Conservation (phyloP, 352 stramenopile genomes). For the Globisporangium solare region DNA sequence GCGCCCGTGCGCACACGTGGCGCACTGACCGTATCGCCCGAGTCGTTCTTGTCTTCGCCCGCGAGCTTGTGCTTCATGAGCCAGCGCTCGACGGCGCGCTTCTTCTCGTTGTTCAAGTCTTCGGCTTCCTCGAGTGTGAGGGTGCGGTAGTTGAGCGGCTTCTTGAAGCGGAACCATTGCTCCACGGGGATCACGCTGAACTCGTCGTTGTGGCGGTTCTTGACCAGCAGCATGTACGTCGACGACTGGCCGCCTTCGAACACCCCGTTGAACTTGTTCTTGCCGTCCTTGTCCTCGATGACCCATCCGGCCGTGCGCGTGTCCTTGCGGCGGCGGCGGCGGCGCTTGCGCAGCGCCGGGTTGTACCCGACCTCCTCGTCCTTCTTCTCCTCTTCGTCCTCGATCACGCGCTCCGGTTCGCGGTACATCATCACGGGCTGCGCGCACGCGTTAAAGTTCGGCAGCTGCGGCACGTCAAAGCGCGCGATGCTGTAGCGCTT, state of each 20-base stretch:
- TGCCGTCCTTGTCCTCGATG: constrained; percentile 77
- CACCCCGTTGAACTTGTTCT: constrained; percentile 81
- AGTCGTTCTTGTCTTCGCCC: constrained; percentile 61
- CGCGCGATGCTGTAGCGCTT: constrained; percentile 87
- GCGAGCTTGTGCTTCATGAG: constrained; percentile 88
- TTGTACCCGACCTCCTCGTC: constrained; percentile 71
- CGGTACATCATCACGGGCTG: constrained; percentile 88
- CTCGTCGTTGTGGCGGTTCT: constrained; percentile 85
- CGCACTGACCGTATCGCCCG: constrained; percentile 49
- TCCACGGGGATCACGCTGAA: constrained; percentile 85
- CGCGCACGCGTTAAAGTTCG: constrained; percentile 47
- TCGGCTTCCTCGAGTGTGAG: constrained; percentile 82
- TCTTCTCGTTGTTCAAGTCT: constrained; percentile 88
- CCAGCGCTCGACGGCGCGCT: constrained; percentile 82
- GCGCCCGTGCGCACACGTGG: constrained; percentile 69
- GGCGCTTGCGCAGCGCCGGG: constrained; percentile 66
- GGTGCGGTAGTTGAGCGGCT: constrained; percentile 79
- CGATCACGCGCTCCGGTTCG: constrained; percentile 65
- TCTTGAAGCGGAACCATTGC: constrained; percentile 90
- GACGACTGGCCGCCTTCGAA: constrained; percentile 81
- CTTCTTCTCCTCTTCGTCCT: constrained; percentile 80
- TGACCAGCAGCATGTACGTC: constrained; percentile 85
- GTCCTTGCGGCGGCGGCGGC: constrained; percentile 69
- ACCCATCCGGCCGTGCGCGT: constrained; percentile 76
- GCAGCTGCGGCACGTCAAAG: constrained; percentile 68